A percentile compares a stretch with the other conserved stretches of the same genome.
Conservation (phyloP, 345 rosid species). For the Murraya koenigii region DNA sequence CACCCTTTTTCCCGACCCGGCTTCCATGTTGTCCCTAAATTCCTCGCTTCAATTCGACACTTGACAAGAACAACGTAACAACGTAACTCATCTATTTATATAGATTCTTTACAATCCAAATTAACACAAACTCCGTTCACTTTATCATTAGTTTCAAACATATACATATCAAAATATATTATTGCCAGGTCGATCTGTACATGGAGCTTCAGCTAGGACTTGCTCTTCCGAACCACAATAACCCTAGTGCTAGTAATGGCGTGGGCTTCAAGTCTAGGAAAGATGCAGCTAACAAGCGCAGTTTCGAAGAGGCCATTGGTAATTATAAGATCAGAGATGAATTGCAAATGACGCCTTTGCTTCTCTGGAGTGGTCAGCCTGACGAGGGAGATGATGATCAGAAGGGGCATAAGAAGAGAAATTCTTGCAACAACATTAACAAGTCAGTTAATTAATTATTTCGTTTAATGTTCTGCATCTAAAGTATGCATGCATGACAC, state of each 20-base stretch:
- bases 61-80: background rate
- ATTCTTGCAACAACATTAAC: conserved; percentile 25
- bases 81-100: conserved; percentile 14
- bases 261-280: conserved; percentile 12
- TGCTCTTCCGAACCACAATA: conserved; percentile 32
- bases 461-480: no score
- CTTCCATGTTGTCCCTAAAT: conserved; percentile 46
- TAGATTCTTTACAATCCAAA: background rate
- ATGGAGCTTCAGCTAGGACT: conserved; percentile 60
- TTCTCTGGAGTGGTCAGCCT: conserved; percentile 50
- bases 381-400: conserved; percentile 52
- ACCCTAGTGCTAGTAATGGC: background rate
- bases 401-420: conserved; percentile 18
- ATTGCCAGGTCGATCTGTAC: no score
- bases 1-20: conserved; percentile 63
- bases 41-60: conserved; percentile 26
- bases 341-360: conserved; percentile 17
- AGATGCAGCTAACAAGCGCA: conserved; percentile 25
- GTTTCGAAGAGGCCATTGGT: conserved; percentile 31
- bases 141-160: background rate
- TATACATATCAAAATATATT: no score
- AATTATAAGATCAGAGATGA: background rate
- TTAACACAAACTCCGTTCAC: conserved; percentile 10
- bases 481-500: background rate
- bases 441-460: conserved; percentile 33